These are phyloP conservation scores for Ammopiptanthus mongolicus DNA, from an alignment of 306 rosid species.

Conservation along the genomic window DNA sequence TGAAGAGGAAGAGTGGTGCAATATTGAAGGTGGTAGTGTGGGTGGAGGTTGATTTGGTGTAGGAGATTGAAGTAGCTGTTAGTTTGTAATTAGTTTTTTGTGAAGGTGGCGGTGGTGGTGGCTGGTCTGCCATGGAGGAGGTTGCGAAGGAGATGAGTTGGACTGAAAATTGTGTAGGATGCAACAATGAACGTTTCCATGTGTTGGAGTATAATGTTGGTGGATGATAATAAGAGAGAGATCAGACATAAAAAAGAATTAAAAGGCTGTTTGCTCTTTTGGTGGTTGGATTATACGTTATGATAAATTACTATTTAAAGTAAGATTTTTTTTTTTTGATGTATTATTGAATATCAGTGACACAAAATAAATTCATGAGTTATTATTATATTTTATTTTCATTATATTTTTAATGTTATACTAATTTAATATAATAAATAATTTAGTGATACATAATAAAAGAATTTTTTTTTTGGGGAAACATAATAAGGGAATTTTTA, in stretches of 20 bases:
- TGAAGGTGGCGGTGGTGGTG: conserved; percentile 1
- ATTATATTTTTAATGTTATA: background rate
- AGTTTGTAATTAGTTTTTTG: conserved; percentile 53
- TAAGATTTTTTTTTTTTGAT: too few relatives aligned
- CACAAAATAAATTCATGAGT: too few relatives aligned
- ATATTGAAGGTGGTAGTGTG: background rate
- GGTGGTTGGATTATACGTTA: background rate
- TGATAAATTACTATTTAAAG: too few relatives aligned
- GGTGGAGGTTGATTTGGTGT: conserved; percentile 55
- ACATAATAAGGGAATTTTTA: too few relatives aligned
- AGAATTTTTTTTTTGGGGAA: too few relatives aligned
- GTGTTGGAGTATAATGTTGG: conserved; percentile 3
- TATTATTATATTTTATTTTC: background rate
- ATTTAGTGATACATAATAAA: too few relatives aligned
- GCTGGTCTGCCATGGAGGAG: conserved; percentile 43
- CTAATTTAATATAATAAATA: too few relatives aligned
- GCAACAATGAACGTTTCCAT: conserved; percentile 8
- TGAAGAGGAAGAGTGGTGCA: conserved; percentile 44
- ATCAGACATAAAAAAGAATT: background rate
- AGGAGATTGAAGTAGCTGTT: conserved; percentile 69
- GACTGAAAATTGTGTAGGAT: conserved; percentile 1
- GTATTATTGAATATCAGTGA: too few relatives aligned
- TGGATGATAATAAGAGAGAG: background rate
- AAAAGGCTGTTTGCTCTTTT: background rate
- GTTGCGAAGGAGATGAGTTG: background rate